These are phyloP conservation scores for Oenanthe javanica DNA, from an alignment of 140 eudicot species.

Conservation along the genomic window DNA sequence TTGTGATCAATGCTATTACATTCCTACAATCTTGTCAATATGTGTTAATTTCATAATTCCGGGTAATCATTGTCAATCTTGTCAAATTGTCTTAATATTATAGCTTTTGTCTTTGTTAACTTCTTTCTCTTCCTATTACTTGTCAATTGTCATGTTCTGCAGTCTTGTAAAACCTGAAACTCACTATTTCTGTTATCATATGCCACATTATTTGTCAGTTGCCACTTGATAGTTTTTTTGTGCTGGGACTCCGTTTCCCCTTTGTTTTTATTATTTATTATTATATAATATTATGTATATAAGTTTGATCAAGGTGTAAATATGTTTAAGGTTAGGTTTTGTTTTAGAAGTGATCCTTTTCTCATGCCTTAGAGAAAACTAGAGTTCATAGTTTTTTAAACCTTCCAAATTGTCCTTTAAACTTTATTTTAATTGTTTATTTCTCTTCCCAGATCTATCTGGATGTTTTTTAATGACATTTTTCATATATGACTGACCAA, in stretches of 20 bases:
- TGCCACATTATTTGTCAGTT: background rate
- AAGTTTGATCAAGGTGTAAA: background rate
- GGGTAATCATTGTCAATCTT: background rate
- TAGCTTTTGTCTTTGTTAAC: background rate
- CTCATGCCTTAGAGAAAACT: background rate
- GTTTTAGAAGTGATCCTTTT: background rate
- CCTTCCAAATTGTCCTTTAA: background rate
- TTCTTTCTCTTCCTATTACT: background rate
- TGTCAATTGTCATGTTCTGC: background rate
- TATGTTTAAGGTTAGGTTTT: background rate
- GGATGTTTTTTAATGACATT: background rate
- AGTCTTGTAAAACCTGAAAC: background rate
- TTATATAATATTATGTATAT: background rate
- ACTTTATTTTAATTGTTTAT: background rate
- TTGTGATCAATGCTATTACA: background rate
- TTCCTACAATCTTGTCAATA: background rate
- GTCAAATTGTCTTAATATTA: background rate
- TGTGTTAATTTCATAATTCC: background rate
- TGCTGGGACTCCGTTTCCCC: background rate
- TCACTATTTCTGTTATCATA: background rate
- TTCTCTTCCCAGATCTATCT: background rate
- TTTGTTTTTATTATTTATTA: background rate
- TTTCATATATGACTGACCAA: background rate
- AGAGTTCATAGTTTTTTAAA: background rate
- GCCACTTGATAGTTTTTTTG: background rate